Percentiles rank a stretch among this genome's conserved stretches.
Evolutionary conservation across 345 rosid species (phyloP).

Genomic region (Lepidium aucheri): DNA sequence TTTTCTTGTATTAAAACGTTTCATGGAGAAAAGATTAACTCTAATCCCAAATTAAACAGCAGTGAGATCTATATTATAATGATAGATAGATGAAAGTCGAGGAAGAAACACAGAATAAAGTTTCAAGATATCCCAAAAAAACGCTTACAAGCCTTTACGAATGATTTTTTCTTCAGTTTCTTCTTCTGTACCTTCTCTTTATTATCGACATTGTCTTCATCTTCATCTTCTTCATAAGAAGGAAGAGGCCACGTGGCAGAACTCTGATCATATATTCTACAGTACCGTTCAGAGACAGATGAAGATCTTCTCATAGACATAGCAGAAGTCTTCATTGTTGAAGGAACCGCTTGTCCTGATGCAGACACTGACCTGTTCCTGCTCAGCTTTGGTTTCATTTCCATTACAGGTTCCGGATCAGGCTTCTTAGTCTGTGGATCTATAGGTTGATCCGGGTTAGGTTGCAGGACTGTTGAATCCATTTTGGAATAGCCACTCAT

Average conservation of each 20-base stretch:
- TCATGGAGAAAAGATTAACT: background rate
- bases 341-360: conserved; percentile 31
- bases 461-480: conserved; percentile 1
- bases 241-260: conserved; percentile 42
- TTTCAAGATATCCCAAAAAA: conserved; percentile 47
- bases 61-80: conserved; percentile 9
- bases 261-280: conserved; percentile 69
- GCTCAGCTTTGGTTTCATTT: conserved; percentile 27
- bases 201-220: conserved; percentile 24
- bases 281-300: conserved; percentile 70
- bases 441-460: conserved; percentile 1
- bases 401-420: conserved; percentile 4
- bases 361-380: conserved; percentile 56
- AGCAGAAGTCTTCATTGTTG: conserved; percentile 40
- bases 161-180: conserved; percentile 38
- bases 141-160: conserved; percentile 72
- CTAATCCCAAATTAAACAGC: background rate
- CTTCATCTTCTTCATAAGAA: conserved; percentile 24
- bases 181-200: conserved; percentile 19
- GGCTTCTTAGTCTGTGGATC: conserved; percentile 1
- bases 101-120: background rate
- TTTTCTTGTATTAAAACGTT: background rate
- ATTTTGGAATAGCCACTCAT: conserved; percentile 30
- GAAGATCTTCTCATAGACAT: conserved; percentile 74
- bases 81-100: background rate